Evolutionary conservation across 768 basidiomycete genomes (phyloP).

Genomic region (Plicaturopsis crispa): DNA sequence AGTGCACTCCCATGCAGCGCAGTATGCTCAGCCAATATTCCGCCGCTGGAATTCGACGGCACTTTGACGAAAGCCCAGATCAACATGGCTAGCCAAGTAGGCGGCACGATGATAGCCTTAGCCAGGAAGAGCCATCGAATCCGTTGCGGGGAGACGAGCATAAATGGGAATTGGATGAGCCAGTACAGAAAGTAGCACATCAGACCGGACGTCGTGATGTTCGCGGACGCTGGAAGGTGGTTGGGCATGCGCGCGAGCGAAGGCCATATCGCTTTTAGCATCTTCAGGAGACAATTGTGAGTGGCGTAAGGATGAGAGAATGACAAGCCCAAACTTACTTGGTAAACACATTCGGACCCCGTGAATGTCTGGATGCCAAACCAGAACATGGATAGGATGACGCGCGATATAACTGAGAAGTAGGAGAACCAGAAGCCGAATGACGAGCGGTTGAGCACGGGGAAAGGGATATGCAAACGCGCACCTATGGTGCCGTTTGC

Average conservation of each 20-base stretch:
- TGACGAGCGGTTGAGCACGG: conserved; percentile 75
- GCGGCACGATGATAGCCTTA: conserved; percentile 60
- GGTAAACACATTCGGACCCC: conserved; percentile 71
- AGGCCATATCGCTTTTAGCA: conserved; percentile 83
- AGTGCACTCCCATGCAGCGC: conserved; percentile 43
- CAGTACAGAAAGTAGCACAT: conserved; percentile 75
- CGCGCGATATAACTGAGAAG: conserved; percentile 73
- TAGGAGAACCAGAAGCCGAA: conserved; percentile 91
- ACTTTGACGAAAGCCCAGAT: conserved; percentile 75
- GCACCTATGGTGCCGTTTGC: conserved; percentile 77
- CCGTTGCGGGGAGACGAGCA: conserved; percentile 70
- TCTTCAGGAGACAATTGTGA: conserved; percentile 23
- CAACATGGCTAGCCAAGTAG: conserved; percentile 62
- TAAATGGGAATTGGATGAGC: conserved; percentile 68
- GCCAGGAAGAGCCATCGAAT: conserved; percentile 71
- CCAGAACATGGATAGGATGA: conserved; percentile 77
- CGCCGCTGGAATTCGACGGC: conserved; percentile 49
- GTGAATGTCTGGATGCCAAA: conserved; percentile 61
- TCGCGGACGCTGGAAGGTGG: conserved; percentile 43
- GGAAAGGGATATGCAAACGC: conserved; percentile 69
- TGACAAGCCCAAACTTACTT: conserved; percentile 20
- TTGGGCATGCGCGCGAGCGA: conserved; percentile 59
- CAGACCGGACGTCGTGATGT: conserved; percentile 64
- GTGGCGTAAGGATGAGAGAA: background rate
- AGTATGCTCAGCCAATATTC: conserved; percentile 47